These are phyloP conservation scores for Blastobotrys arbuscula DNA, from an alignment of 1,139 yeast genomes.

Conservation along the genomic window DNA sequence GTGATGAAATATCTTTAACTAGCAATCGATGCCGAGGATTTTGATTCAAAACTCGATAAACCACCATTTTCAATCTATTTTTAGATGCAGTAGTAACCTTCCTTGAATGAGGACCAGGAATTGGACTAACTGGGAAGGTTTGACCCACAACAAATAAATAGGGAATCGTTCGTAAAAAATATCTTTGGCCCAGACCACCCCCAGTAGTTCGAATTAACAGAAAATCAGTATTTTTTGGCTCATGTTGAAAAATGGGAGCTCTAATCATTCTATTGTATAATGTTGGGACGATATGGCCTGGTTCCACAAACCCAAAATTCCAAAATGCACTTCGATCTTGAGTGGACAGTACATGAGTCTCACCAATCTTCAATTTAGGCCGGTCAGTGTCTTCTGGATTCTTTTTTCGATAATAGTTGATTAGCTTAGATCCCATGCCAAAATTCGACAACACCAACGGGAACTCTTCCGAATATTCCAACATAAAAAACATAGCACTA, in stretches of 20 bases:
- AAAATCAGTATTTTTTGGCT: conserved; percentile 72
- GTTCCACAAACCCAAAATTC: conserved; percentile 96
- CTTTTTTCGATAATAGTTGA: conserved; percentile 86
- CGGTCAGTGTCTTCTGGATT: conserved; percentile 76
- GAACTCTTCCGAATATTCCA: conserved; percentile 88
- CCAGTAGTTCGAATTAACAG: conserved; percentile 76
- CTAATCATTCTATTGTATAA: conserved; percentile 85
- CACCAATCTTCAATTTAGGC: conserved; percentile 88
- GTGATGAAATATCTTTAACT: conserved; percentile 83
- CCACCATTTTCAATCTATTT: conserved; percentile 89
- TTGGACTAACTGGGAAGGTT: conserved; percentile 85
- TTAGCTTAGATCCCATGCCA: conserved; percentile 94
- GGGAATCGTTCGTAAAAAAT: conserved; percentile 58
- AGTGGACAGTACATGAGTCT: conserved; percentile 89
- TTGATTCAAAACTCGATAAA: conserved; percentile 77
- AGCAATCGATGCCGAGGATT: conserved; percentile 69
- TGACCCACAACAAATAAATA: conserved; percentile 87
- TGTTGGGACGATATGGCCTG: conserved; percentile 91
- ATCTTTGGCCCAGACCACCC: conserved; percentile 49
- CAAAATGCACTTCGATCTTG: conserved; percentile 97
- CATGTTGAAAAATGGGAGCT: conserved; percentile 92
- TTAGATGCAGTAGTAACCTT: conserved; percentile 92
- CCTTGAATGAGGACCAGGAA: conserved; percentile 97
- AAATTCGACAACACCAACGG: conserved; percentile 80
- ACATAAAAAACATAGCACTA: conserved; percentile 64